Evolutionary conservation across 345 rosid genomes (phyloP).

Genomic region (Pseudoturritis turrita): DNA sequence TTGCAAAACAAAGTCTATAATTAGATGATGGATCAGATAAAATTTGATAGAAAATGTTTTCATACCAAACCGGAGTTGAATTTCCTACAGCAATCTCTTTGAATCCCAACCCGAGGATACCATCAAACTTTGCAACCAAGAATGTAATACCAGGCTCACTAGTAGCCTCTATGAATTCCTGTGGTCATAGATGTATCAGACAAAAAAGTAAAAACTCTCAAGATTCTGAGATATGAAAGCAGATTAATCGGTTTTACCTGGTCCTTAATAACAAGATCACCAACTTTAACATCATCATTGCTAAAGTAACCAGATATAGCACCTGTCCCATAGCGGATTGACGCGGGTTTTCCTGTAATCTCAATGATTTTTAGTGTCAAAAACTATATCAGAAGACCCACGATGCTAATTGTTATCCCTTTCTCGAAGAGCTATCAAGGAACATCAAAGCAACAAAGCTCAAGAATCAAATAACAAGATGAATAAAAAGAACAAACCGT

Average conservation of each 20-base stretch:
- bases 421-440: not conserved
- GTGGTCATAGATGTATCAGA: not conserved
- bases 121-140: slow-evolving; percentile 89
- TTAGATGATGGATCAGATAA: not conserved
- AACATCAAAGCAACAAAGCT: not conserved
- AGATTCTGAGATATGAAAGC: not conserved
- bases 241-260: slow-evolving; percentile 41
- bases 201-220: not conserved
- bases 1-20: not conserved
- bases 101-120: slow-evolving; percentile 89
- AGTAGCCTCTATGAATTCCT: slow-evolving; percentile 96
- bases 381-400: not conserved
- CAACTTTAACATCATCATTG: slow-evolving; percentile 72
- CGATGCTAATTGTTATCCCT: not conserved
- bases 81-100: slow-evolving; percentile 84
- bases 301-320: slow-evolving; percentile 84
- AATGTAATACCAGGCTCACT: slow-evolving; percentile 82
- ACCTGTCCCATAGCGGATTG: slow-evolving; percentile 86
- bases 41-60: not conserved
- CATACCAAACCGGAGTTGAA: slow-evolving; percentile 80
- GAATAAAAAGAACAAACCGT: slow-evolving; percentile 43
- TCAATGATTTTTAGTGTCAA: not conserved
- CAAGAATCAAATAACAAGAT: not conserved
- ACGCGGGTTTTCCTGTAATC: slow-evolving; percentile 66
- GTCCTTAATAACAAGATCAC: slow-evolving; percentile 58